phyloP scores from a whole-genome alignment of 2,329 filamentous ascomycete genomes.

The Raffaelea arxii region DNA sequence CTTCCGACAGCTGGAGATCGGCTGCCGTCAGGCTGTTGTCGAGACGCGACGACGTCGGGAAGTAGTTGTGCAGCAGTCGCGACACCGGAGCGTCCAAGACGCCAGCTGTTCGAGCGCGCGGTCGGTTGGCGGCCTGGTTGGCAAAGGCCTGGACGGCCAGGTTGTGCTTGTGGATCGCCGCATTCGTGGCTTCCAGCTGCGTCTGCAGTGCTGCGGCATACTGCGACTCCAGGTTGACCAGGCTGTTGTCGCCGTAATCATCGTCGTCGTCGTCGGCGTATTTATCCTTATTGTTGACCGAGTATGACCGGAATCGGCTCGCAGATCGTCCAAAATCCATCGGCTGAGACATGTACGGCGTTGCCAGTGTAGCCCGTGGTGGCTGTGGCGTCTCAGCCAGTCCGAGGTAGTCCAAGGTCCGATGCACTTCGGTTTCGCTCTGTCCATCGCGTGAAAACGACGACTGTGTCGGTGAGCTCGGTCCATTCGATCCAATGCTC shows the following conservation, averaged over 20 bases:
- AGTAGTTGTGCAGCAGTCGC: constrained; percentile 60
- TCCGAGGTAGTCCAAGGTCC: constrained; percentile 90
- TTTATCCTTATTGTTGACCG: constrained; percentile 96
- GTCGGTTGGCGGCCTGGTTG: constrained; percentile 70
- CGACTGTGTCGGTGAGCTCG: constrained; percentile 77
- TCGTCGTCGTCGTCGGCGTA: constrained; percentile 86
- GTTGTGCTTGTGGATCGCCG: constrained; percentile 81
- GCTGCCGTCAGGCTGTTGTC: constrained; percentile 67
- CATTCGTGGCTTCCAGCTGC: constrained; percentile 54
- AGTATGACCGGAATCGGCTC: constrained; percentile 92
- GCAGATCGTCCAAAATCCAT: constrained; percentile 67
- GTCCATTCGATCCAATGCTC: constrained; percentile 84
- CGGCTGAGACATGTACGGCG: constrained; percentile 66
- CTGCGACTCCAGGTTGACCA: constrained; percentile 42
- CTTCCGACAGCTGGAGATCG: constrained; percentile 65
- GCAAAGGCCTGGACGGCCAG: constrained; percentile 87
- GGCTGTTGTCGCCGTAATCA: constrained; percentile 48
- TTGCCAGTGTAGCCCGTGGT: constrained; percentile 60
- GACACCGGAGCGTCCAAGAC: constrained; percentile 71
- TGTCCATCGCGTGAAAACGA: constrained; percentile 78
- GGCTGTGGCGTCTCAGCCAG: constrained; percentile 89
- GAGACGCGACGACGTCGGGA: constrained; percentile 62
- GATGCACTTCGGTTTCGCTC: constrained; percentile 76
- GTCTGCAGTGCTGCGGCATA: constrained; percentile 54
- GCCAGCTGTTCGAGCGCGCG: constrained; percentile 83